Evolutionary conservation across 2,329 filamentous ascomycete species (phyloP).

Genomic region (Fusarium subglutinans): DNA sequence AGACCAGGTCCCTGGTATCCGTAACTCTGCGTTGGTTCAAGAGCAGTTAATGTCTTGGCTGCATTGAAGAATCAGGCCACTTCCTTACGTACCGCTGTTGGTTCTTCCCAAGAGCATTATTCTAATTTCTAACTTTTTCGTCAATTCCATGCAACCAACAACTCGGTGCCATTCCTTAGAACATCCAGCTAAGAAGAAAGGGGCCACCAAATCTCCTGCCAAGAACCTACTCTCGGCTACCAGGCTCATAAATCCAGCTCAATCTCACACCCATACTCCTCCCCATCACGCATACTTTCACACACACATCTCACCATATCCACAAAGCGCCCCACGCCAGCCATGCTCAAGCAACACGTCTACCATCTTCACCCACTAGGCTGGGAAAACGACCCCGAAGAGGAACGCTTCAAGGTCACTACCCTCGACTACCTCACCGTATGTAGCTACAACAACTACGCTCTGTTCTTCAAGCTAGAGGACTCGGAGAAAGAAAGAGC

Average conservation of each 20-base stretch:
- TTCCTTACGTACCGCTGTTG: background rate
- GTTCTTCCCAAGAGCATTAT: too few species aligned
- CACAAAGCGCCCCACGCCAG: background rate
- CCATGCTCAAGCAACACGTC: constrained; percentile 44
- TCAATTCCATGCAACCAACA: background rate
- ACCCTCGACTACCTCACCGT: constrained; percentile 50
- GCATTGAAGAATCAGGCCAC: background rate
- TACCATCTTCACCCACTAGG: constrained; percentile 46
- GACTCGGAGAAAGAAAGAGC: constrained; percentile 44
- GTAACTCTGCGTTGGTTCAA: background rate
- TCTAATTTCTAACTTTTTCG: background rate
- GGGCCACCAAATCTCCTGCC: background rate
- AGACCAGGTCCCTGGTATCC: background rate
- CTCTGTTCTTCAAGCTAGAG: constrained; percentile 50
- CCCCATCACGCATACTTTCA: background rate
- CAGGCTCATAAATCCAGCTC: background rate
- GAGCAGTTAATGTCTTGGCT: background rate
- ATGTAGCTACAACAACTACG: constrained; percentile 51
- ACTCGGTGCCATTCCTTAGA: fast-evolving
- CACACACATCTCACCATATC: background rate
- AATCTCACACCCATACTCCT: background rate
- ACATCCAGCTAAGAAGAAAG: background rate
- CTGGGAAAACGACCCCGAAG: constrained; percentile 24
- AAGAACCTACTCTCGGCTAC: background rate
- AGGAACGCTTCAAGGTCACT: constrained; percentile 46